A percentile compares a stretch with the other conserved stretches of the same genome.
Conservation (phyloP, 2,329 filamentous ascomycete species). For the Fusarium buxicola region DNA sequence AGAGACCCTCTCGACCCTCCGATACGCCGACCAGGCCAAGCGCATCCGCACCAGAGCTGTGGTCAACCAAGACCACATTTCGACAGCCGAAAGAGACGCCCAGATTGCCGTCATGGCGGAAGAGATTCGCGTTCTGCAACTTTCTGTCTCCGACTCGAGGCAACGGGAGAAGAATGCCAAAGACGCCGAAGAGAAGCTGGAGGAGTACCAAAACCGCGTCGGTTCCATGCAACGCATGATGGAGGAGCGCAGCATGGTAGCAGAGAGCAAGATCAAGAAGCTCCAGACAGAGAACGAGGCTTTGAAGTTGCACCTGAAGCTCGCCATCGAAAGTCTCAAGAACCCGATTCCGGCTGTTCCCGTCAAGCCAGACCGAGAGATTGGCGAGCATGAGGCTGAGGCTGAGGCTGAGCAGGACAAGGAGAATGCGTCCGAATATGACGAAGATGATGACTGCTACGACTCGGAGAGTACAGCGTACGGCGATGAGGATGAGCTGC, state of each 20-base stretch:
- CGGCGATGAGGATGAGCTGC: slow-evolving; percentile 70
- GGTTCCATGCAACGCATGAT: slow-evolving; percentile 92
- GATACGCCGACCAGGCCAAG: slow-evolving; percentile 98
- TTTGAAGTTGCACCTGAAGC: slow-evolving; percentile 84
- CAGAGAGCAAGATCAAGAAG: slow-evolving; percentile 92
- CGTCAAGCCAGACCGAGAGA: slow-evolving; percentile 49
- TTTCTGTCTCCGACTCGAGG: slow-evolving; percentile 74
- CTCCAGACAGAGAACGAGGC: slow-evolving; percentile 92
- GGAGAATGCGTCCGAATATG: slow-evolving; percentile 61
- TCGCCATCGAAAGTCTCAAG: slow-evolving; percentile 86
- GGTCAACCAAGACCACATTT: slow-evolving; percentile 95
- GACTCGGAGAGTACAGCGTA: slow-evolving; percentile 60
- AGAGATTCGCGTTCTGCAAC: slow-evolving; percentile 87
- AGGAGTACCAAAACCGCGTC: slow-evolving; percentile 95
- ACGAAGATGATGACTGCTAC: slow-evolving; percentile 70
- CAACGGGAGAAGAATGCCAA: slow-evolving; percentile 81
- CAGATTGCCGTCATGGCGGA: slow-evolving; percentile 96
- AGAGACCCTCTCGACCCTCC: slow-evolving; percentile 93
- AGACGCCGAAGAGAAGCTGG: slow-evolving; percentile 83
- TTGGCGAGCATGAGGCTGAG: slow-evolving; percentile 50
- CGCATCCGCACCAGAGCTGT: slow-evolving; percentile 93
- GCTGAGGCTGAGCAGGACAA: slow-evolving; percentile 46
- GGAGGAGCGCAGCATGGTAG: slow-evolving; percentile 91
- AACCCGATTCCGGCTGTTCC: slow-evolving; percentile 83
- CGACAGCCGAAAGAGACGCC: slow-evolving; percentile 90